These are phyloP conservation scores for Saccharomyces paradoxus DNA, from an alignment of 805 yeast species.

Conservation along the genomic window DNA sequence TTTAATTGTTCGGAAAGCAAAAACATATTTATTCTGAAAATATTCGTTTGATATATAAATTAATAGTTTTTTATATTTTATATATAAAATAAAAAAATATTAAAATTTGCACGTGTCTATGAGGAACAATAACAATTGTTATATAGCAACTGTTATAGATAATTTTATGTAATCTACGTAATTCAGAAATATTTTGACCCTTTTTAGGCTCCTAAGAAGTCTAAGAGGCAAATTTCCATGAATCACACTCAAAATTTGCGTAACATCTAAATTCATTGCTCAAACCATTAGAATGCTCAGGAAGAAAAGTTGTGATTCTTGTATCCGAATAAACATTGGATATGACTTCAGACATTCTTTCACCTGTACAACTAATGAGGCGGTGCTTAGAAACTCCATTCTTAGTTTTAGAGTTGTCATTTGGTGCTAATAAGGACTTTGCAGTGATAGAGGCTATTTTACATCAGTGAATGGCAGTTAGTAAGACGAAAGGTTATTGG, in stretches of 20 bases:
- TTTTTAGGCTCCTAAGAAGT: too few relatives aligned
- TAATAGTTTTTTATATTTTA: too few relatives aligned
- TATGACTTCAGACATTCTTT: constrained; percentile 68
- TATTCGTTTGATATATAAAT: too few relatives aligned
- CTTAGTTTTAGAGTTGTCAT: constrained; percentile 33
- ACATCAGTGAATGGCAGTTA: background rate
- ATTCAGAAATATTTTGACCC: too few relatives aligned
- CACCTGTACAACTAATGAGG: constrained; percentile 79
- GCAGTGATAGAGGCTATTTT: constrained; percentile 47
- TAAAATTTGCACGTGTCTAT: too few relatives aligned
- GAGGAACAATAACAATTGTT: too few relatives aligned
- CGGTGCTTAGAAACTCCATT: constrained; percentile 38
- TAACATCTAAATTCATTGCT: constrained; percentile 85
- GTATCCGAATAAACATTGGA: constrained; percentile 55
- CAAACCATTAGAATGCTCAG: constrained; percentile 77
- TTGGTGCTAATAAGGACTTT: constrained; percentile 41
- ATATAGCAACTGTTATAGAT: too few relatives aligned
- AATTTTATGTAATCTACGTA: too few relatives aligned
- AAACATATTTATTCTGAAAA: too few relatives aligned
- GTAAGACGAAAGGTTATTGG: background rate
- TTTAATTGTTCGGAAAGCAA: background rate
- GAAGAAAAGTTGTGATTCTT: constrained; percentile 55
- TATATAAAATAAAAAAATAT: too few relatives aligned
- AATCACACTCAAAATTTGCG: constrained; percentile 60
- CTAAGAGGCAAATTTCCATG: constrained; percentile 46